A percentile compares a stretch with the other conserved stretches of the same genome.
These are phyloP conservation scores for Eucalyptus regnans DNA, from an alignment of 345 rosid species.

Conservation along the genomic window DNA sequence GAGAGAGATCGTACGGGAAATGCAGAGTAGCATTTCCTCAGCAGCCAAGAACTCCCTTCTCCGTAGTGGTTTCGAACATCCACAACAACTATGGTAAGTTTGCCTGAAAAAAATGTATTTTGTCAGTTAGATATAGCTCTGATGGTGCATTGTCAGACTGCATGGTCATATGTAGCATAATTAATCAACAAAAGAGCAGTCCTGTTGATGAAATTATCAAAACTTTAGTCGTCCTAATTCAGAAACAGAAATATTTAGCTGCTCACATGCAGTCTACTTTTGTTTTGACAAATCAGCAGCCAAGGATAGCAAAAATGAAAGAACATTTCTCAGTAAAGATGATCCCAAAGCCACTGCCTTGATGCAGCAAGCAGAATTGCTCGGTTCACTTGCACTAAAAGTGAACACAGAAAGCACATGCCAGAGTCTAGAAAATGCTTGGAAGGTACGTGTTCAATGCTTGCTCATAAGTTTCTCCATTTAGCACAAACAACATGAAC, in stretches of 20 bases:
- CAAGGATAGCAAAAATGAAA: conserved; percentile 16
- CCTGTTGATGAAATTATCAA: not conserved
- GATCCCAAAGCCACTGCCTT: conserved; percentile 72
- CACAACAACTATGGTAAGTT: not conserved
- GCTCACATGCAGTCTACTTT: not conserved
- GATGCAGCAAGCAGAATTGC: conserved; percentile 95
- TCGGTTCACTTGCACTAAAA: conserved; percentile 73
- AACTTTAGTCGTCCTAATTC: not conserved
- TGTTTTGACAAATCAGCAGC: conserved; percentile 11
- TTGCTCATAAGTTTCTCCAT: not conserved
- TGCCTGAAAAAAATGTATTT: not conserved
- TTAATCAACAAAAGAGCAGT: not conserved
- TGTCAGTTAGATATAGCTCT: not conserved
- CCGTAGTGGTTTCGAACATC: conserved; percentile 48
- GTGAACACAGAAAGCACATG: conserved; percentile 71
- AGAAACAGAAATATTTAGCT: not conserved
- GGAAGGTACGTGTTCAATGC: conserved; percentile 51
- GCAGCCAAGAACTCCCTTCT: conserved; percentile 54
- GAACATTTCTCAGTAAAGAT: conserved; percentile 70
- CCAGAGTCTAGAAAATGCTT: conserved; percentile 91
- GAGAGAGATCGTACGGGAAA: conserved; percentile 38
- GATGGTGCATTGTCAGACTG: not conserved
- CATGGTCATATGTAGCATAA: not conserved
- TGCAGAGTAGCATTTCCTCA: conserved; percentile 17
- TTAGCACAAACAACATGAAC: not conserved